Evolutionary conservation across 1,139 yeast genomes (phyloP), one percentile per base, ranked within the genome.

Genomic region (Debaryomyces subglobosus): DNA sequence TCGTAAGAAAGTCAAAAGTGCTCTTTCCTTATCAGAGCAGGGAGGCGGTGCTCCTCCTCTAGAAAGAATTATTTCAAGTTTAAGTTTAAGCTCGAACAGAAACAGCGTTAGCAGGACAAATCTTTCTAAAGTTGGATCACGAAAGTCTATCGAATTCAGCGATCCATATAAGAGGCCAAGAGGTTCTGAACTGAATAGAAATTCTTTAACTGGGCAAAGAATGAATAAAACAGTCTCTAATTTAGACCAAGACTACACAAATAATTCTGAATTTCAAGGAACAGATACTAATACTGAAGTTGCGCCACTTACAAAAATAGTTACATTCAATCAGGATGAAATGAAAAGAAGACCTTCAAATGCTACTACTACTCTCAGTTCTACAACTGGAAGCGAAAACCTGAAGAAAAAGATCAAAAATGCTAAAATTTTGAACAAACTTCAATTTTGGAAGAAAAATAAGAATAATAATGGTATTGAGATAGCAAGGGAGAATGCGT

Each of bases 1-100:
- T 25, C 69, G 80, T 49, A 64, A 68, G 44, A 79, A 84, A 44
- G 84, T 85, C 38, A 71, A 64, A 49, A 71, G 76, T 52, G 80
- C 62, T 0, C 60, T 77, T 15, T 70, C 77, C 9, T 54, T 73
- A 18, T 52, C 72, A 4, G 77, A 72, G 23, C 65, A 63, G 39
- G 51, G 51, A 8, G 41, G 47, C n/a, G 49, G 49, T 21, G 47
- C 67, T 3, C 78, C 71, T 48, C 79, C 79, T 1, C 58, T 74
- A 30, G 81, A 75, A 51, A 62, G 68, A 49, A 74, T 74, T 23
- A 67, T 73, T 50, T 69, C 77, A 4, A 63, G 71, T 16, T 62
- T 75, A 40, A 74, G 79, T 56, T 55, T 74, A 24, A 55, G 62
- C 35, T 71, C 77, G 1, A 60, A 61, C 46, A 30, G 43, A 10